A percentile compares a stretch with the other conserved stretches of the same genome.
phyloP scores from a whole-genome alignment of 2,329 filamentous ascomycete genomes.

The Ophiostoma australiae region DNA sequence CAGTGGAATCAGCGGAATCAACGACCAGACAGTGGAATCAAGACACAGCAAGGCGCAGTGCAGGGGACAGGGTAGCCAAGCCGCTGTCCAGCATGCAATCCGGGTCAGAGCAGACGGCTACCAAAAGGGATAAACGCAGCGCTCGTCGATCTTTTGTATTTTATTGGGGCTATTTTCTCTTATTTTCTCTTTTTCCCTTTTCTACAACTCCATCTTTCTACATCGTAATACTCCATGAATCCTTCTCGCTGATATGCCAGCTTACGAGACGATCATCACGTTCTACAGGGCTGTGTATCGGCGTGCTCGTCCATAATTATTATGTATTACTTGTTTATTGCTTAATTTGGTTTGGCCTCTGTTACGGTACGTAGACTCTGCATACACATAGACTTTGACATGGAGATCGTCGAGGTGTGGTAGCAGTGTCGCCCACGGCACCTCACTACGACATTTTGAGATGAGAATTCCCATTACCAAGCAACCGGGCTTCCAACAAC shows the following conservation, averaged over 20 bases:
- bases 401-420: slow-evolving; percentile 1
- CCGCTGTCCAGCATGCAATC: background rate
- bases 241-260: background rate
- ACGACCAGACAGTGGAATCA: too few relatives aligned
- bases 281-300: slow-evolving; percentile 9
- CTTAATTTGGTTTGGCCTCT: too few relatives aligned
- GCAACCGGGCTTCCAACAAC: background rate
- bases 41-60: background rate
- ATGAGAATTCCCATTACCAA: slow-evolving; percentile 4
- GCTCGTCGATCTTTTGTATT: background rate
- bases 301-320: background rate
- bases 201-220: background rate
- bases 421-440: background rate
- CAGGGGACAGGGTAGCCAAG: background rate
- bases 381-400: too few relatives aligned
- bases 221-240: background rate
- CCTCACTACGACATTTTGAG: background rate
- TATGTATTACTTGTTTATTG: too few relatives aligned
- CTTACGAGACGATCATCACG: slow-evolving; percentile 9
- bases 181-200: background rate
- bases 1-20: background rate
- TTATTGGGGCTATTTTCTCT: background rate
- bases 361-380: too few relatives aligned
- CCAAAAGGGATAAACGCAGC: slow-evolving; percentile 5
- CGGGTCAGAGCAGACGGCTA: background rate